Evolutionary conservation across 2,329 filamentous ascomycete species (phyloP), one percentile per base, ranked within the genome.

Genomic region (Xylaria sp.): DNA sequence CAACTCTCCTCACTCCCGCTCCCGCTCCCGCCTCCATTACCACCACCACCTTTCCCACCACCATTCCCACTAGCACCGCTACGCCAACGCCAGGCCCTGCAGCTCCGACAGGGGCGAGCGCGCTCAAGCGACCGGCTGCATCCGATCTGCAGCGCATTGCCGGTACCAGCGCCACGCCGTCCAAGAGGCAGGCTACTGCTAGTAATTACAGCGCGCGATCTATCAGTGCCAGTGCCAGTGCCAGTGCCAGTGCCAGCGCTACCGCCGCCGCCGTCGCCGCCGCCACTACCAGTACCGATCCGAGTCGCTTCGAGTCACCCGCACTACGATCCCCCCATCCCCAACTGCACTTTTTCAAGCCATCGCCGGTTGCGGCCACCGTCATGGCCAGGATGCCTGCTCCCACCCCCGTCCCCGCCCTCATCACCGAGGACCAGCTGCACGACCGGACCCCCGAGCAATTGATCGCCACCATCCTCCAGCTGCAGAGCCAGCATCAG

Each of bases 61-160:
- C 73, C 69, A 71, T 68, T 69, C 69, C 73, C 73, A 66, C 69
- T 69, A 69, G 60, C 63, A 72, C 63, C 69, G 58, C 68, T 65
- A 64, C 71, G 59, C 53, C 70, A 44, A 68, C 74, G 70, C 73
- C 72, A 67, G 69, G 73, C 63, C 71, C 74, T 75, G 74, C 75
- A 75, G 65, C 69, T 55, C 58, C 48, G 63, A 70, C 73, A 72
- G 74, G 74, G 69, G 70, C 74, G 65, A 67, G 64, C 59, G 59
- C 72, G 53, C 68, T 76, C 72, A 79, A 79, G 73, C 77, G 77
- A 76, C 75, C 76, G 68, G 77, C 77, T 74, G 71, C 77, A 76
- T 74, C 77, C 73, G 77, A 78, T 72, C 75, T 78, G 76, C 77
- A 79, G 72, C 77, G 74, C 74, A 76, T 66, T 76, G 70, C 76